A percentile compares a stretch with the other conserved stretches of the same genome.
phyloP scores from a whole-genome alignment of 1,139 yeast genomes.

The Geotrichum australiense region DNA sequence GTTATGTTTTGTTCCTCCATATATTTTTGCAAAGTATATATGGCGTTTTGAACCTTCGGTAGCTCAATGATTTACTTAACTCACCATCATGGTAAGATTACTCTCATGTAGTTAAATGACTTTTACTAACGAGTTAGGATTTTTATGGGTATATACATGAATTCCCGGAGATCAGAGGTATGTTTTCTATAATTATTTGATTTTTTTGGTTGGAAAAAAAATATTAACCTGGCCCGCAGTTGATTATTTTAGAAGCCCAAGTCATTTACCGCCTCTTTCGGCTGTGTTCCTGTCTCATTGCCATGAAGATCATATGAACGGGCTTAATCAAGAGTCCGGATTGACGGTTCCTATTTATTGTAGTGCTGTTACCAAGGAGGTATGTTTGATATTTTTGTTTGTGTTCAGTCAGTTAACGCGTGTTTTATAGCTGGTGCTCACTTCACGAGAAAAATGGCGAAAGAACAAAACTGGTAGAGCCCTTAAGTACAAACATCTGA shows the following conservation, averaged over 20 bases:
- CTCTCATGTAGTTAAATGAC: no score
- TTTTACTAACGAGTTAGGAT: no score
- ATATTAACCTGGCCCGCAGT: conserved; percentile 25
- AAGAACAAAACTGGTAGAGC: no score
- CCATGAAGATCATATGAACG: conserved; percentile 52
- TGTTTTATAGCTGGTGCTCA: conserved; percentile 18
- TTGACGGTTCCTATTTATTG: conserved; percentile 41
- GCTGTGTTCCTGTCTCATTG: conserved; percentile 45
- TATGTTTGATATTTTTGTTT: conserved; percentile 12
- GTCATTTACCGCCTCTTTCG: conserved; percentile 24
- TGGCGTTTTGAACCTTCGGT: no score
- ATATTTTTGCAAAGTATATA: no score
- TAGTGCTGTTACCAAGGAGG: conserved; percentile 45
- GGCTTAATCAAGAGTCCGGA: conserved; percentile 40
- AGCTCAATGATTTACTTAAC: no score
- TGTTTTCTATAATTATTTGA: conserved; percentile 7
- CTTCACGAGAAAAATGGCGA: conserved; percentile 14
- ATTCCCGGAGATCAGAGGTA: conserved; percentile 33
- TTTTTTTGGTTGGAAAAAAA: conserved; percentile 1
- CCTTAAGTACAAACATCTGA: conserved; percentile 29
- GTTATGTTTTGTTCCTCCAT: no score
- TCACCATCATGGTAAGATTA: no score
- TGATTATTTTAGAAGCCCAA: conserved; percentile 37
- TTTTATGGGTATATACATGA: conserved; percentile 33
- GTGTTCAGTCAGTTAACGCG: neutral